Base-by-base conservation (phyloP, 2,329 filamentous ascomycete genomes). In the Diaporthe capsici region DNA sequence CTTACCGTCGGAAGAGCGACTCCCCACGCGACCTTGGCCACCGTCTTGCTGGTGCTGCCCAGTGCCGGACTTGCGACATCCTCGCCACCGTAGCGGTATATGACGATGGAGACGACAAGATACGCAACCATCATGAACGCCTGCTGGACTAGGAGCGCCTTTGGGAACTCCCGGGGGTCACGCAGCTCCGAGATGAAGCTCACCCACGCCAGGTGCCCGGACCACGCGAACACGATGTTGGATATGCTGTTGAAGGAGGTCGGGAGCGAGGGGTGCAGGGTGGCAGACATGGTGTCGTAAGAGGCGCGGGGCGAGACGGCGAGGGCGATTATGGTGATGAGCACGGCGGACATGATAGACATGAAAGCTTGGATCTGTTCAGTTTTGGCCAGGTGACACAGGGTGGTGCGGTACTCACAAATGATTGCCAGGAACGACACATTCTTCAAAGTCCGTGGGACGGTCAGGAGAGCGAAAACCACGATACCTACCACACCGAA, bases 141-240 rank as follows among this genome's bases (percentile, higher is more conserved):
- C 78, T 93, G 92, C 0, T 93, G 89, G 37, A 92, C 82, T 79
- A 87, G 86, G 73, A 95, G 88, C 8, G 92, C 89, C 85, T 88
- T 88, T 75, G 83, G 77, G 76, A 84, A 88, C 78, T 88, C 86
- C 1, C 44, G 42, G 6, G 87, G 87, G 0, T 86, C 87, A 77
- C 88, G 87, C 85, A 88, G 88, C 81, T 88, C 87, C 77, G 87
- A 86, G 86, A 88, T 88, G 78, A 88, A 88, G 80, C 84, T 86
- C 82, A 88, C 88, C 80, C 88, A 87, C 81, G 85, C 87, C 67
- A 88, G 84, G 78, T 86, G 85, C 75, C 87, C 88, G 77, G 91
- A 87, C 84, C 92, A 95, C 73, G 93, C 92, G 76, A 95, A 91
- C 76, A 94, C 87, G 71, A 95, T 94, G 84, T 94, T 94, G 80